phyloP scores from a whole-genome alignment of 2,329 filamentous ascomycete genomes.

The Cadophora malorum region DNA sequence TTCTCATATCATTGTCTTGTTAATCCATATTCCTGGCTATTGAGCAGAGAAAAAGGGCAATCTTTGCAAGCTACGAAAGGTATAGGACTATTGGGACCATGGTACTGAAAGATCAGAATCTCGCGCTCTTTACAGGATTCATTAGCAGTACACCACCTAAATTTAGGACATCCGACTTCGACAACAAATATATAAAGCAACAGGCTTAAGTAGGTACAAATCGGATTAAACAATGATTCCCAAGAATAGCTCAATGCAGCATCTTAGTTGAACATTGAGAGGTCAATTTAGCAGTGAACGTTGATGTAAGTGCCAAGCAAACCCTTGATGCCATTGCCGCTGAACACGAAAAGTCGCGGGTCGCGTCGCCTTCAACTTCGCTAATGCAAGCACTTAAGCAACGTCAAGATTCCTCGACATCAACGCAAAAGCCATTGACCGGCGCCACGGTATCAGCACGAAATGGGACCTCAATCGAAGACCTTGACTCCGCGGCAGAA shows the following conservation, averaged over 20 bases:
- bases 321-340: neutral
- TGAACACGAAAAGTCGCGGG: slow-evolving; percentile 30
- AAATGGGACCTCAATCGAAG: slow-evolving; percentile 42
- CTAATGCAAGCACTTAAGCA: slow-evolving; percentile 35
- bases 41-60: no score
- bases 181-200: no score
- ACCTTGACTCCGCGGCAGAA: slow-evolving; percentile 30
- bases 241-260: neutral
- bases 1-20: neutral
- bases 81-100: no score
- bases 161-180: no score
- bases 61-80: no score
- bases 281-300: neutral
- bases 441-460: slow-evolving; percentile 16
- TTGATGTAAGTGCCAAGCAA: slow-evolving; percentile 11
- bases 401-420: slow-evolving; percentile 11
- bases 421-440: slow-evolving; percentile 8
- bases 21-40: neutral
- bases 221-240: neutral
- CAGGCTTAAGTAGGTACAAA: no score
- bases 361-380: slow-evolving; percentile 30
- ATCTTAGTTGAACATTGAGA: neutral
- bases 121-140: no score
- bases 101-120: no score
- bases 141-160: no score